Base-by-base conservation (phyloP, 2,329 filamentous ascomycete genomes). In the Colletotrichum orbiculare region DNA sequence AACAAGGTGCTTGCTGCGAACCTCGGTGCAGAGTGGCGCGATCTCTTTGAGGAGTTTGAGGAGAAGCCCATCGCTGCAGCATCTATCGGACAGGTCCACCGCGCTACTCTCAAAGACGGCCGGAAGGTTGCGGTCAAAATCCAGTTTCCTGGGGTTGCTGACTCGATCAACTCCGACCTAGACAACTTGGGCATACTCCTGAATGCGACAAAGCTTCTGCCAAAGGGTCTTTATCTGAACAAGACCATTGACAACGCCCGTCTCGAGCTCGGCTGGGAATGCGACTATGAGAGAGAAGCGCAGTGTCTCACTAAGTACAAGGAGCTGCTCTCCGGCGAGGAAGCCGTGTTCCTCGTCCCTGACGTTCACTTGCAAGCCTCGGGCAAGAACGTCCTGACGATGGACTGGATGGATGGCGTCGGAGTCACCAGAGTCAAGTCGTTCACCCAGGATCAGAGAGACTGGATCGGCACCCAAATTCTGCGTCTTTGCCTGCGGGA, bases 221-320 rank as follows among this genome's bases (percentile, higher is more conserved):
- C 96, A 1, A 94, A 92, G 74, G 96, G 96, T 1, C 83, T 99
- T 0, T 99, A 96, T 74, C 89, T 99, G 8, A 92, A 99, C 79
- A 97, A 97, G 78, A 99, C 96, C 1, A 98, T 99, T 70, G 94
- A 92, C 70, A 99, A 99, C 74, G 95, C 96, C 4, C 89, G 96
- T 9, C 89, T 88, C 2, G 96, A 99, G 77, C 87, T 99, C 3
- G 94, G 88, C 4, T 99, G 96, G 96, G 96, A 99, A 81, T 98
- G 95, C 75, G 93, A 99, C 81, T 99, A 99, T 75, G 79, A 88
- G 62, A 91, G 96, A 53, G 96, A 99, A 82, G 94, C 94, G 3
- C 84, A 89, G 70, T 96, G 92, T 72, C 93, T 89, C 45, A 84
- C 82, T 52, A 89, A 90, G 15, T 99, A 97, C 80, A 85, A 86